Conservation (phyloP, 169 alveolate species). For the Plasmodium adleri region DNA sequence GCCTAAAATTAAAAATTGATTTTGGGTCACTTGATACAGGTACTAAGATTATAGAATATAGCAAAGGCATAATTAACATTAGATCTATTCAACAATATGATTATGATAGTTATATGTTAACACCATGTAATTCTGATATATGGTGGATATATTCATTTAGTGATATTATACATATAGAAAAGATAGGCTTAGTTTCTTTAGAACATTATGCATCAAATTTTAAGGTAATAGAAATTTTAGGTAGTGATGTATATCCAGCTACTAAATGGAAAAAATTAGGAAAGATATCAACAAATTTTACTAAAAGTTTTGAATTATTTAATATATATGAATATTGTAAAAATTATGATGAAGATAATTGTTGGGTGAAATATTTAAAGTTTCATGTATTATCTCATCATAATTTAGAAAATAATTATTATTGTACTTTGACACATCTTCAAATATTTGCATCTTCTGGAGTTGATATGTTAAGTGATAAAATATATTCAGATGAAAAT, state of each 20-base stretch:
- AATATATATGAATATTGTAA: constrained; percentile 83
- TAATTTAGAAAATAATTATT: constrained; percentile 84
- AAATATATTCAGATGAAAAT: constrained; percentile 71
- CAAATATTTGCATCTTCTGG: constrained; percentile 90
- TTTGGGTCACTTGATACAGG: constrained; percentile 90
- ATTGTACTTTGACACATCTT: constrained; percentile 88
- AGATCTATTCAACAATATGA: constrained; percentile 78
- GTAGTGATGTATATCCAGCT: constrained; percentile 86
- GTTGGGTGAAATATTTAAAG: constrained; percentile 85
- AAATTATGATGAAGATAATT: constrained; percentile 79
- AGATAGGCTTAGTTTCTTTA: constrained; percentile 83
- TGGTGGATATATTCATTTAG: constrained; percentile 89
- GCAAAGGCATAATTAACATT: constrained; percentile 77
- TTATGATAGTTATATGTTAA: constrained; percentile 86
- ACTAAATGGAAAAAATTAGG: constrained; percentile 86
- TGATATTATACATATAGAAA: constrained; percentile 86
- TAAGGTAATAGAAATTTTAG: constrained; percentile 81
- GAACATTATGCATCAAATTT: constrained; percentile 89
- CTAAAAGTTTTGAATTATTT: constrained; percentile 84
- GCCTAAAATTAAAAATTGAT: constrained; percentile 82
- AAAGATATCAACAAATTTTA: constrained; percentile 83
- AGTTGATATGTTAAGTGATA: constrained; percentile 83
- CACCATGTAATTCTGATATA: constrained; percentile 86
- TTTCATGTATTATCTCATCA: constrained; percentile 87
- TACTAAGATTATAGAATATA: constrained; percentile 86